Conservation (phyloP, 1,284 basidiomycete species). For the Phenoliferia sp. region DNA sequence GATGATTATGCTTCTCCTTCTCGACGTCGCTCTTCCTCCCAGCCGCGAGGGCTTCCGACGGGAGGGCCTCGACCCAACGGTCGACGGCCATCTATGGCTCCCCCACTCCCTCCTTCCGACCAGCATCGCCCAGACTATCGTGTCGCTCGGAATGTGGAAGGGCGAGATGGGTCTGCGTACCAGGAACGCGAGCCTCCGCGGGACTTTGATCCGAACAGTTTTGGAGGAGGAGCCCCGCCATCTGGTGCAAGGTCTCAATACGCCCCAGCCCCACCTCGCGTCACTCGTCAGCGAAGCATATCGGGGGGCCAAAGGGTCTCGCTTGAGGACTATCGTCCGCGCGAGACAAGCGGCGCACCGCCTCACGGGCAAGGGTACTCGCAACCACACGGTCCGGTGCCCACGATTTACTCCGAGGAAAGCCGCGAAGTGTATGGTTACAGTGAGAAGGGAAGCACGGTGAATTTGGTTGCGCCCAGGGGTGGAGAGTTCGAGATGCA, state of each 20-base stretch:
- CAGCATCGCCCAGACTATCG: background rate
- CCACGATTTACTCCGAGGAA: background rate
- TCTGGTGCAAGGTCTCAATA: slow-evolving; percentile 8
- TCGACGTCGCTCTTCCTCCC: background rate
- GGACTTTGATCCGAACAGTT: slow-evolving; percentile 24
- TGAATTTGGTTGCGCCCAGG: slow-evolving; percentile 12
- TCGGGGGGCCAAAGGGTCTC: slow-evolving; percentile 1
- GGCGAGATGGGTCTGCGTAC: background rate
- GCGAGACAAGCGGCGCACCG: background rate
- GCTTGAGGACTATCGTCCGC: background rate
- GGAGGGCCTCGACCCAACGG: background rate
- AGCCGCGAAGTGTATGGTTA: background rate
- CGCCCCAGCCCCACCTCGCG: slow-evolving; percentile 2
- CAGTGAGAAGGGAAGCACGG: slow-evolving; percentile 15
- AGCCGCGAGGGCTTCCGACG: background rate
- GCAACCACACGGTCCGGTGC: background rate
- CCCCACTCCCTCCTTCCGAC: background rate
- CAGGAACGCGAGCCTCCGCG: background rate
- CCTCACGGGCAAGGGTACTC: background rate
- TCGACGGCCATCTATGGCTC: background rate
- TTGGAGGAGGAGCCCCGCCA: background rate
- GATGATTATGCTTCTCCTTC: background rate
- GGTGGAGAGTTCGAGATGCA: background rate
- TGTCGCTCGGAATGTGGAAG: background rate
- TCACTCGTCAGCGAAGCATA: slow-evolving; percentile 11